Evolutionary conservation across 306 rosid genomes (phyloP), one percentile per base, ranked within the genome.

Genomic region (Vigna radiata): DNA sequence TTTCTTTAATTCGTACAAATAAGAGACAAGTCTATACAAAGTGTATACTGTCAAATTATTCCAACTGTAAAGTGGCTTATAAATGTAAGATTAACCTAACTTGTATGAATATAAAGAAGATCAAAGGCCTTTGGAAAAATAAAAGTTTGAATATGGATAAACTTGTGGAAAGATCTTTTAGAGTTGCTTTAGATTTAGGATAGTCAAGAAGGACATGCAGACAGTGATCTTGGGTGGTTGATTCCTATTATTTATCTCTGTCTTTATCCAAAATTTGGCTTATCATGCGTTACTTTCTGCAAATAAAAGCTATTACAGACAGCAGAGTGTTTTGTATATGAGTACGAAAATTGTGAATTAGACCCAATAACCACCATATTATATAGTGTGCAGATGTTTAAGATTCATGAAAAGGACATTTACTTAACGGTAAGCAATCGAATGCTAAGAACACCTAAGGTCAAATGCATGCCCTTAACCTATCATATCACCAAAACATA

Each of bases 391-490:
- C 2, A 52, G 15, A n/a, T 25, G 11, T 47, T 56, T 6, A 9
- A 52, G 52, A 31, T 29, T 1, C 3, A 23, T 61, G 85, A 81
- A 80, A 86, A 65, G 0, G 87, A 88, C 79, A n/a, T 77, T 68
- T 88, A 88, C 91, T 86, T 63, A 81, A 86, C 86, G 47, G 89
- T 79, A 81, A 79, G 77, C 88, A 18, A 61, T 12, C 31, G 25
- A 55, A 70, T 19, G 4, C 66, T 7, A 18, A 0, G 31, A 70
- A 59, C 8, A 50, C 49, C 43, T 27, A 8, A 39, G 3, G 31
- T 27, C 8, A 55, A 52, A 47, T 55, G 31, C 31, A 33, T 5
- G 2, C 46, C 46, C 73, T 73, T 73, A 72, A 73, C 64, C 31
- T 6, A 18, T 15, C 21, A 67, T 6, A 18, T 15, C 21, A 67